These are phyloP conservation scores for Saccharomycopsis microspora DNA, from an alignment of 805 yeast species.

Conservation along the genomic window DNA sequence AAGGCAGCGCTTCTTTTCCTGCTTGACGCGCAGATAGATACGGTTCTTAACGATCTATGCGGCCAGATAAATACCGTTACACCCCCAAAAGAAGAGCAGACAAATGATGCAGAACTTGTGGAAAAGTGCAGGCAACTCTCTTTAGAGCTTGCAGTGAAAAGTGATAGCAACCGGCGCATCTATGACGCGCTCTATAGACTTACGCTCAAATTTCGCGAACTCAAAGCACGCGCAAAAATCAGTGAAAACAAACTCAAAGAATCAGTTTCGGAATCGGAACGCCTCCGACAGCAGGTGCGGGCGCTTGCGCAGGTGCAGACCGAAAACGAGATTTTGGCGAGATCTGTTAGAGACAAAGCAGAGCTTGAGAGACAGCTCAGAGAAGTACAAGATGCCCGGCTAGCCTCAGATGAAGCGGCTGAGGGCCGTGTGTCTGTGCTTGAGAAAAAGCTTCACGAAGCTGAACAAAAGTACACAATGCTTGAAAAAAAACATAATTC, in stretches of 20 bases:
- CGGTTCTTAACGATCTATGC: no score
- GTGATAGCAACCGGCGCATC: conserved; percentile 10
- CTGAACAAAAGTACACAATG: no score
- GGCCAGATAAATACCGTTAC: no score
- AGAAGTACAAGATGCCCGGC: background rate
- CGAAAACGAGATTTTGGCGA: background rate
- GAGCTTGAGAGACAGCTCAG: background rate
- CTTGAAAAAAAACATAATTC: no score
- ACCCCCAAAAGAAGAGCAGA: no score
- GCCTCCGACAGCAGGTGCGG: background rate
- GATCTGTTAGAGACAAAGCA: background rate
- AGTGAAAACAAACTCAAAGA: background rate
- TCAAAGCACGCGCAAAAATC: background rate
- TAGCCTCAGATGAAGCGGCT: no score
- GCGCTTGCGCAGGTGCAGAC: background rate
- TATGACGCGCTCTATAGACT: conserved; percentile 14
- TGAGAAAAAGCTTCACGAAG: no score
- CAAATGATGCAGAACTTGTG: background rate
- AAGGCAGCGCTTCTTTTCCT: background rate
- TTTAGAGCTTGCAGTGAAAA: conserved; percentile 8
- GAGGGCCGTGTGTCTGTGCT: no score
- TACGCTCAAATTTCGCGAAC: conserved; percentile 9
- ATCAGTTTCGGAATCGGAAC: background rate
- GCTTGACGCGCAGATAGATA: background rate
- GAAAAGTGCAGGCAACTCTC: conserved; percentile 4